These are phyloP conservation scores for Sclerotinia spermophila DNA, from an alignment of 2,329 filamentous ascomycete species.

Conservation along the genomic window DNA sequence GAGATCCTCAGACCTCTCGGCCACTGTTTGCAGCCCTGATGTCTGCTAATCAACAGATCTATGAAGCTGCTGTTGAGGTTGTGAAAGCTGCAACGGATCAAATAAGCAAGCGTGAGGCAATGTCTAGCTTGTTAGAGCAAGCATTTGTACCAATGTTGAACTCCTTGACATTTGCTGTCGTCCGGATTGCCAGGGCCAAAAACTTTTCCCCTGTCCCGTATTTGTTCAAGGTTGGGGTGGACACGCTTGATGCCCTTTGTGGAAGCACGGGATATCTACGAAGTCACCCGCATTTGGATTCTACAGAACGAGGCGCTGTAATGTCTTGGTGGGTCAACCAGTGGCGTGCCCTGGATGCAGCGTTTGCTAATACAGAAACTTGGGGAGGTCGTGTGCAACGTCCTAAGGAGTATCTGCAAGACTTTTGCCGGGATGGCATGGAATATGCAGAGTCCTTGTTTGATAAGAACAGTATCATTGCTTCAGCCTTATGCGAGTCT, in stretches of 20 bases:
- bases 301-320: constrained; percentile 43
- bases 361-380: constrained; percentile 76
- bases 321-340: constrained; percentile 75
- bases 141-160: constrained; percentile 45
- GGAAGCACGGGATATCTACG: constrained; percentile 51
- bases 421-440: constrained; percentile 93
- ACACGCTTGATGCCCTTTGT: constrained; percentile 54
- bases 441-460: constrained; percentile 85
- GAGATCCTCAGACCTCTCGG: constrained; percentile 63
- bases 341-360: constrained; percentile 77
- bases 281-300: constrained; percentile 27
- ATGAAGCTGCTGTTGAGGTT: constrained; percentile 74
- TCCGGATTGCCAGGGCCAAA: constrained; percentile 42
- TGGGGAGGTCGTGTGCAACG: constrained; percentile 69
- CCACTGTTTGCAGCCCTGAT: constrained; percentile 76
- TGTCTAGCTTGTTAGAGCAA: constrained; percentile 46
- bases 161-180: constrained; percentile 45
- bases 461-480: constrained; percentile 78
- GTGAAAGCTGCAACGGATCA: constrained; percentile 79
- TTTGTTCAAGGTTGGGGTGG: constrained; percentile 54
- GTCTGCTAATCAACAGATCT: constrained; percentile 74
- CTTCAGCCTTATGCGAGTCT: constrained; percentile 43
- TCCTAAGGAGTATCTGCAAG: constrained; percentile 63
- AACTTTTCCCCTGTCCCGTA: constrained; percentile 57
- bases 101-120: constrained; percentile 48